These are phyloP conservation scores for Tuber melanosporum DNA, from an alignment of 495 filamentous ascomycete genomes.

Conservation along the genomic window DNA sequence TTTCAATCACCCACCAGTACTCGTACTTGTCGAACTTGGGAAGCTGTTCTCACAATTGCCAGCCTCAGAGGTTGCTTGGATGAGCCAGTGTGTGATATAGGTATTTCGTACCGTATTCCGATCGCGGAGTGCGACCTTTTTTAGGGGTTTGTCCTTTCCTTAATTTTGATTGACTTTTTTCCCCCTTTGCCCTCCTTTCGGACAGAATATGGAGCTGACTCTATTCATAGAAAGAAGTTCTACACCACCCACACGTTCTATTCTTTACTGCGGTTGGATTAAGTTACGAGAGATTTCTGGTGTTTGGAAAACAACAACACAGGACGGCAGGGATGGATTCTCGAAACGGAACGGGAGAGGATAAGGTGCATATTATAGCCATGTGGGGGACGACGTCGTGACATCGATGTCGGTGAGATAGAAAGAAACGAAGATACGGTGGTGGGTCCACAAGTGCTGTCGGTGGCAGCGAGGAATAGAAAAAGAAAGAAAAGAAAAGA, in stretches of 20 bases:
- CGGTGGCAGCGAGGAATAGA: background rate
- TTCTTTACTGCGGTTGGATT: background rate
- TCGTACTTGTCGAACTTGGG: background rate
- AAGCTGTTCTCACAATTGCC: background rate
- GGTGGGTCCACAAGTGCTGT: background rate
- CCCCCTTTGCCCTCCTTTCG: background rate
- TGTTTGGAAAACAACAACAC: background rate
- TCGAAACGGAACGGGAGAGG: conserved; percentile 2
- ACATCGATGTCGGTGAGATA: background rate
- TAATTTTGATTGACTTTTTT: background rate
- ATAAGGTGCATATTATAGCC: background rate
- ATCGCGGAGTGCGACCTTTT: background rate
- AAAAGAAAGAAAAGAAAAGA: background rate
- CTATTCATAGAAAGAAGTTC: background rate
- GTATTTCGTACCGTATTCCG: background rate
- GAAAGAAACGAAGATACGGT: background rate
- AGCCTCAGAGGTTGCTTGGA: background rate
- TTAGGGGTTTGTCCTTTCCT: background rate
- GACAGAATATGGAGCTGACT: background rate
- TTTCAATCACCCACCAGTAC: background rate
- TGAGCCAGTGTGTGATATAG: background rate
- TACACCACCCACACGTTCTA: background rate
- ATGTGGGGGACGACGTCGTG: background rate
- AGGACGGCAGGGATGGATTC: background rate
- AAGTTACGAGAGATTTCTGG: background rate